Evolutionary conservation across 208 protist species (phyloP), one percentile per base, ranked within the genome.

Genomic region (Hexamita inflata): DNA sequence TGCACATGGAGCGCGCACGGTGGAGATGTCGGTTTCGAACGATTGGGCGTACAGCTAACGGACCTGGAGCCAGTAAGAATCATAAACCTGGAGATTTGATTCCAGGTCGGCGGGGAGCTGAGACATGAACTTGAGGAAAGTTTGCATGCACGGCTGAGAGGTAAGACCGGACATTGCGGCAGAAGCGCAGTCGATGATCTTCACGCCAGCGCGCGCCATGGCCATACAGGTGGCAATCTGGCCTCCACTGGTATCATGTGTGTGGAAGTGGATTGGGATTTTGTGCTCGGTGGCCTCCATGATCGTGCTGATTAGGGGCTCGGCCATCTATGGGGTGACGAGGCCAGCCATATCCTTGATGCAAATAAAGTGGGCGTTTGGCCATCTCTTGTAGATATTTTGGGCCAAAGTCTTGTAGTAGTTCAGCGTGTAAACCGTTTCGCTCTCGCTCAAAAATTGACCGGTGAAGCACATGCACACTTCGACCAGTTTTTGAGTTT

Each of bases 241-340:
- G 24, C 82, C 81, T 30, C 89, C 89, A 7, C 86, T 75, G 0
- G 90, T 92, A 80, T 93, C 89, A 76, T 93, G 90, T 1, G 88
- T 90, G 82, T 93, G 90, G 29, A 93, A 88, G 76, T 93, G 90
- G 68, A 93, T 91, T 24, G 90, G 89, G 40, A 87, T 45, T 35
- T 4, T 7, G 7, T 35, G 41, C 13, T 87, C 66, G 0, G 89
- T 88, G 76, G 82, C 89, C 68, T 86, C 83, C 4, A 62, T 53
- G 0, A 90, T 74, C 29, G 81, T 80, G 26, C 38, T 19, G 34
- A 90, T 73, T 4, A 90, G 58, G 13, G 82, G 58, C 35, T 13
- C 58, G 24, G 82, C 82, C 39, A 67, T 39, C 58, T 78, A 39
- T 7, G 88, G 88, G 73, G 84, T 89, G 15, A 90, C 73, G 1